These are phyloP conservation scores for Triticum dicoccoides DNA, from an alignment of 176 grass and related monocot species.

Conservation along the genomic window DNA sequence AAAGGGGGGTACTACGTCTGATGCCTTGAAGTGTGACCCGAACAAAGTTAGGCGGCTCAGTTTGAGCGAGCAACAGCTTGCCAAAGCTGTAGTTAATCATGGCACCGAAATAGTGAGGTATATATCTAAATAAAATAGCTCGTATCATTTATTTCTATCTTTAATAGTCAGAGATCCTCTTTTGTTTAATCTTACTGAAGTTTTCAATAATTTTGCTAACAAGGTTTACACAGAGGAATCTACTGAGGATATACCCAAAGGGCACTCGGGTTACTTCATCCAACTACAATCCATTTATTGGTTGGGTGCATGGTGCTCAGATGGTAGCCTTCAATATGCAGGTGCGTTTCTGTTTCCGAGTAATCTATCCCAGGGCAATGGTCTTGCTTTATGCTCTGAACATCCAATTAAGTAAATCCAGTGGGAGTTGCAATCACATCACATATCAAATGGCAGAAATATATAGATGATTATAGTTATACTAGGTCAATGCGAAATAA, in stretches of 20 bases:
- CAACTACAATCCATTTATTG: constrained; percentile 94
- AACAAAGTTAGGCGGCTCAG: constrained; percentile 83
- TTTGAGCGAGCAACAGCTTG: constrained; percentile 86
- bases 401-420: neutral
- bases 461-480: neutral
- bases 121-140: constrained; percentile 10
- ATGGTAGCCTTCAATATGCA: constrained; percentile 99
- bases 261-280: constrained; percentile 78
- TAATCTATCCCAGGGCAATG: neutral
- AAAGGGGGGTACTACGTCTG: constrained; percentile 65
- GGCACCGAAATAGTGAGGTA: constrained; percentile 73
- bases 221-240: constrained; percentile 94
- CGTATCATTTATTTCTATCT: neutral
- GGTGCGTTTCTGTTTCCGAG: constrained; percentile 38
- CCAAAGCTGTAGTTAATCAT: constrained; percentile 61
- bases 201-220: constrained; percentile 16
- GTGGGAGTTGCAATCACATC: neutral
- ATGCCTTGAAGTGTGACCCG: constrained; percentile 72
- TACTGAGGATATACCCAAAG: constrained; percentile 89
- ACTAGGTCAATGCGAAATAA: neutral
- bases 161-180: neutral
- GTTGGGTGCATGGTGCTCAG: constrained; percentile 91
- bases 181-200: constrained; percentile 18
- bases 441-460: neutral
- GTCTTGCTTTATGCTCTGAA: neutral